These are phyloP conservation scores for Colletotrichum agaves DNA, from an alignment of 2,329 filamentous ascomycete species.

Conservation along the genomic window DNA sequence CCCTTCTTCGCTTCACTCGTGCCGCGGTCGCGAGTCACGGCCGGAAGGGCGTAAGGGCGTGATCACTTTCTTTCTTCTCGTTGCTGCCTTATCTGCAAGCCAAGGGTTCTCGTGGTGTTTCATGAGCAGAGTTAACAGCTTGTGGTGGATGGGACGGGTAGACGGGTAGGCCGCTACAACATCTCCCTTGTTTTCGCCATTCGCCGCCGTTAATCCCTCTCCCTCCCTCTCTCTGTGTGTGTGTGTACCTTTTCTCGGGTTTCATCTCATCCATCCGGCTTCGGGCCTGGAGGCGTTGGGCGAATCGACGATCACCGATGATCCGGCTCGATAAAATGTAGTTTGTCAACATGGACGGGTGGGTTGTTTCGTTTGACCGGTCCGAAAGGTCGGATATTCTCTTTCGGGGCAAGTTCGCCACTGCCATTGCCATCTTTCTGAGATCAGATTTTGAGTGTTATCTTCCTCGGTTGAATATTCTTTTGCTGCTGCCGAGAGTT, in stretches of 20 bases:
- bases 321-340: not conserved
- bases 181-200: not conserved
- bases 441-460: slow-evolving; percentile 9
- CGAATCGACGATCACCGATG: slow-evolving; percentile 6
- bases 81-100: not conserved
- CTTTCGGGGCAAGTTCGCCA: not conserved
- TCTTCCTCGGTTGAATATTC: not conserved
- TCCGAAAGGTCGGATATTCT: not conserved
- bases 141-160: not conserved
- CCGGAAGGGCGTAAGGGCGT: not conserved
- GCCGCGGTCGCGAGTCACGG: slow-evolving; percentile 4
- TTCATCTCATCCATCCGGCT: not conserved
- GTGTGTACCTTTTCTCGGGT: not conserved
- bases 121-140: slow-evolving; percentile 19
- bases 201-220: not conserved
- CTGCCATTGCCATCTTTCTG: not conserved
- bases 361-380: slow-evolving; percentile 21
- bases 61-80: not conserved
- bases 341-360: too few relatives aligned
- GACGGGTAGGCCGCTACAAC: not conserved
- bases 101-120: not conserved
- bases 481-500: not conserved
- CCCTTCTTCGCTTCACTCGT: slow-evolving; percentile 8
- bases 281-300: not conserved
- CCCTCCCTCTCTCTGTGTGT: not conserved